Base-by-base conservation (phyloP, 257 asterid species). In the Phtheirospermum japonicum region DNA sequence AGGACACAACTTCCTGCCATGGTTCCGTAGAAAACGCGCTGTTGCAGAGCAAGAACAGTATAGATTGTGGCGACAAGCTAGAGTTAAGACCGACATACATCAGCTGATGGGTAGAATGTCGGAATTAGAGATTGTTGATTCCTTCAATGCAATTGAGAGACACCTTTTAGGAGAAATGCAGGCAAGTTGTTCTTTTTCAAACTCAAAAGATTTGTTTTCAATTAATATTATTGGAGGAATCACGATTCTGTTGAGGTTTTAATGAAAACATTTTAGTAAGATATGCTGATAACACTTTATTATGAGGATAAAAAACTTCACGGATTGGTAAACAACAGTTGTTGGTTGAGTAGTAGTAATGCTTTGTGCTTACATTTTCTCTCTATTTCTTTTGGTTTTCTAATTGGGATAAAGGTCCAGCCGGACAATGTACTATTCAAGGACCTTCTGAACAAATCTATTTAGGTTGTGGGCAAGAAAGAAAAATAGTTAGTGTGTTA, bases 41-140 rank as follows among this genome's bases (percentile, higher is more conserved):
- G 90, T 86, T 80, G 93, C 95, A 61, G 97, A 89, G 82, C 90
- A 89, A 76, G 97, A 92, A 71, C 97, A 92, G 55, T 78, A 76
- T 71, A 86, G 83, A 71, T 50, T 86, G 65, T 92, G 97, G 97
- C 83, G 95, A 70, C 91, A 89, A 75, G 99, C 95, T 65, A 85
- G 97, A 75, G 59, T 85, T 77, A 89, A 79, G 74, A 75, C 83
- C 34, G 76, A 83, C 74, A 83, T 92, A 79, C 84, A 76, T 52
- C 78, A 79, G 70, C 70, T 81, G 64, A 74, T 89, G 45, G 72
- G 84, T 58, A 73, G 45, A 65, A 78, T 89, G 96, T 85, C 97
- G 28, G 99, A 92, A 80, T 58, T 92, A 78, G 97, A 92, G 79
- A 73, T 82, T 13, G 96, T 92, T 42, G 96, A 92, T 68, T 76